Evolutionary conservation across 2,329 filamentous ascomycete genomes (phyloP), one percentile per base, ranked within the genome.

Genomic region (Apiospora marii): DNA sequence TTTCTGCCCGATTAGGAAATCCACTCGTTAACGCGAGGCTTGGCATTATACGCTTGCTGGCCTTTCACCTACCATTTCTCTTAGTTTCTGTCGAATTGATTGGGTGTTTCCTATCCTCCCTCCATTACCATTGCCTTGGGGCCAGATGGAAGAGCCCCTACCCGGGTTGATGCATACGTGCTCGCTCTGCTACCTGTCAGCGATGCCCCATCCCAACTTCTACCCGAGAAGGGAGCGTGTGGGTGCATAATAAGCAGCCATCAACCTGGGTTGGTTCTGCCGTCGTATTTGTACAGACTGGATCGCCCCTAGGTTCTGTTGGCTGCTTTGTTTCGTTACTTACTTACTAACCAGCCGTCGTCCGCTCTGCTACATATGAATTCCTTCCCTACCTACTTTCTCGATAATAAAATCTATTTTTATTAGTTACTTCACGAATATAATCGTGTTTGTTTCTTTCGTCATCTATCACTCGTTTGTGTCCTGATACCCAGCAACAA

Each of bases 1-100:
- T 58, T 64, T 37, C 58, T 64, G 41, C 58, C 58, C 58, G 58
- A 64, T 64, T 64, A 64, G 58, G 58, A 37, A 64, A 64, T 41
- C 34, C 58, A 64, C 58, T 64, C 58, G 58, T 64, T 64, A 64
- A 64, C 19, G 30, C 34, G 22, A 64, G 30, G 34, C 53, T 64
- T 34, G 51, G 51, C 51, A 27, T 19, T 58, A 19, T 22, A 58
- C 51, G 51, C 51, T 58, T 58, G 51, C 10, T 53, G 49, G 24
- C 49, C 49, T 53, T 27, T n/a, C 13, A n/a, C n/a, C 49, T 51
- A 51, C 49, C 49, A 51, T 24, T 51, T 51, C 10, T 13, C 49
- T 13, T 53, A 27, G 14, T 34, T 19, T 22, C 51, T 58, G 24
- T 19, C 22, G 7, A 4, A 19, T 58, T 58, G 27, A 34, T 58